Percentiles rank a stretch among this genome's conserved stretches.
These are phyloP conservation scores for Antrodiella citrinella DNA, from an alignment of 768 basidiomycete species.

Conservation along the genomic window DNA sequence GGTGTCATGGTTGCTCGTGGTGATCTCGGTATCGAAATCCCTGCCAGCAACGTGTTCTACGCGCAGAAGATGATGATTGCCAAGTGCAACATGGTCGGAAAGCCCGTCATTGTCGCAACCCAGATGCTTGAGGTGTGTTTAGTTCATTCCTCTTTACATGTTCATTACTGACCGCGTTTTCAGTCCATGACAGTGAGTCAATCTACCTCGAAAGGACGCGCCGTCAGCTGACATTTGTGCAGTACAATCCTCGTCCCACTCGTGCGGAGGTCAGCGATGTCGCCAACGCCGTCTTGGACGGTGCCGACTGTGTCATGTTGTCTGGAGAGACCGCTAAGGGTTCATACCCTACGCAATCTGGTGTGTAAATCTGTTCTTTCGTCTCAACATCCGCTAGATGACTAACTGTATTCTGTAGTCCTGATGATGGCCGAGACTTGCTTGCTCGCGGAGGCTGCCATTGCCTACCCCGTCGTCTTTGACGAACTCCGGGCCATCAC, in stretches of 20 bases:
- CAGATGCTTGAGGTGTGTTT: conserved; percentile 90
- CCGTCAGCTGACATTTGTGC: not conserved
- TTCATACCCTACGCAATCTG: conserved; percentile 90
- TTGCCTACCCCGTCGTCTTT: conserved; percentile 91
- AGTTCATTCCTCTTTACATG: not conserved
- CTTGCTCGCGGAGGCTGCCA: conserved; percentile 89
- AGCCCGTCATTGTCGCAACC: conserved; percentile 97
- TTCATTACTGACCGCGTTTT: conserved; percentile 5
- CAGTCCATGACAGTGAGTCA: conserved; percentile 85
- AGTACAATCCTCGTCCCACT: conserved; percentile 98
- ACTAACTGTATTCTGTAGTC: conserved; percentile 36
- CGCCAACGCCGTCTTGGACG: conserved; percentile 97
- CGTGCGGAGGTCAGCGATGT: conserved; percentile 99
- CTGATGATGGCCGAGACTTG: conserved; percentile 99
- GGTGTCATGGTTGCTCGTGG: conserved; percentile 99
- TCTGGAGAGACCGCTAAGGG: conserved; percentile 99
- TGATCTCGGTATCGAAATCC: conserved; percentile 98
- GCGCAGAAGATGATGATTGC: conserved; percentile 99
- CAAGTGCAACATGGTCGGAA: conserved; percentile 96
- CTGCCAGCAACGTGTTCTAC: conserved; percentile 97
- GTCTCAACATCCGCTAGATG: not conserved
- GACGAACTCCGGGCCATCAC: conserved; percentile 79
- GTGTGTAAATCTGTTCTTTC: conserved; percentile 32
- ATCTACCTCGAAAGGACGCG: not conserved
- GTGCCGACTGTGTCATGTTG: conserved; percentile 99